These are phyloP conservation scores for Fusarium sp. DNA, from an alignment of 2,329 filamentous ascomycete genomes.

Conservation along the genomic window DNA sequence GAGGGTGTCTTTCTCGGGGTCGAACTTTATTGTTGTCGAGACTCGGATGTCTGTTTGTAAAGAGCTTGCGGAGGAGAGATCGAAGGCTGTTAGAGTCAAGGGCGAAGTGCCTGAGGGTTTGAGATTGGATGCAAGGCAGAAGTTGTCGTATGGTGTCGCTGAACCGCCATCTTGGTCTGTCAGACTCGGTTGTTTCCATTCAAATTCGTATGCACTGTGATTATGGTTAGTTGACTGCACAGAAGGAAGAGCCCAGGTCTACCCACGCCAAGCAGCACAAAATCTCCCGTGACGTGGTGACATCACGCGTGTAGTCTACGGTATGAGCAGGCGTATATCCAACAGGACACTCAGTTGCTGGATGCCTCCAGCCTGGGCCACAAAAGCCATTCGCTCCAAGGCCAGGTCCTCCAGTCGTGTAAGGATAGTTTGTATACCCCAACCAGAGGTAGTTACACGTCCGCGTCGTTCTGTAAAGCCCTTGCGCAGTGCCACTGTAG, in stretches of 20 bases:
- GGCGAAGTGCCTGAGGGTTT: not conserved
- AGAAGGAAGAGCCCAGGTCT: rapidly evolving
- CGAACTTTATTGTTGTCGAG: not conserved
- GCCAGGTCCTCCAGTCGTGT: rapidly evolving
- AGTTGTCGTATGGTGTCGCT: not conserved
- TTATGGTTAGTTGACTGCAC: not conserved
- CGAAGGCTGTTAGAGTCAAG: not conserved
- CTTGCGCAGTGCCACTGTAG: not conserved
- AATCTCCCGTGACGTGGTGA: not conserved
- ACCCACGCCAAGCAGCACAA: not conserved
- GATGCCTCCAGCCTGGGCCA: rapidly evolving
- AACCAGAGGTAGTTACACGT: not conserved
- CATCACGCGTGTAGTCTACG: rapidly evolving
- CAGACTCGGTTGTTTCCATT: not conserved
- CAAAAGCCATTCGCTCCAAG: not conserved
- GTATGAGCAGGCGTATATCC: not conserved
- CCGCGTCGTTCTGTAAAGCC: not conserved
- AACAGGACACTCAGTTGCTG: not conserved
- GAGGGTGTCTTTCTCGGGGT: not conserved
- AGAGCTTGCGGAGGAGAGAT: not conserved
- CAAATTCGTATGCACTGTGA: not conserved
- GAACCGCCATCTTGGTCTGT: not conserved
- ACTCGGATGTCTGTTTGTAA: not conserved
- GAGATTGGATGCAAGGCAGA: not conserved
- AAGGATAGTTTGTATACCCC: not conserved